phyloP scores from a whole-genome alignment of 306 rosid species.

The Argentina anserina region DNA sequence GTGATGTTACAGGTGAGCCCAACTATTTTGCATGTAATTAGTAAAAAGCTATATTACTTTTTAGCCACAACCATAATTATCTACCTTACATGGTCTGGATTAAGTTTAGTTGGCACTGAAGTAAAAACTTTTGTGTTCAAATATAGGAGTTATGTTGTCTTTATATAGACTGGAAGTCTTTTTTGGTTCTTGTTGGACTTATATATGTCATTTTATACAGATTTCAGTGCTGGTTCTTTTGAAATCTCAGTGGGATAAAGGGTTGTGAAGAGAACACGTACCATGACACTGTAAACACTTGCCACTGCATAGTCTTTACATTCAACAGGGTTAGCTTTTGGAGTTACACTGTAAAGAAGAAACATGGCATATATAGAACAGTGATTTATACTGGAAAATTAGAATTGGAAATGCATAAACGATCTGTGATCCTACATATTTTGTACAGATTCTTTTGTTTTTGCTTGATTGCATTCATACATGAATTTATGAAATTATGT shows the following conservation, averaged over 20 bases:
- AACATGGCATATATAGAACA: slow-evolving; percentile 37
- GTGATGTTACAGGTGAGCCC: slow-evolving; percentile 50
- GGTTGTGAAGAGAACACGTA: slow-evolving; percentile 27
- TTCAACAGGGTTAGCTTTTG: slow-evolving; percentile 42
- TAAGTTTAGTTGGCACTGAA: slow-evolving; percentile 22
- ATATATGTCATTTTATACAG: slow-evolving; percentile 32
- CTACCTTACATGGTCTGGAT: neutral
- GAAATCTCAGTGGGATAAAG: slow-evolving; percentile 33
- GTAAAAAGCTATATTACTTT: slow-evolving; percentile 5
- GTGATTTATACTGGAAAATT: slow-evolving; percentile 32
- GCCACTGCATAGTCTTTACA: slow-evolving; percentile 22
- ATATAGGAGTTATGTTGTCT: neutral
- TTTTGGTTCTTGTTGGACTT: slow-evolving; percentile 7
- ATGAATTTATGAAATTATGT: slow-evolving; percentile 35
- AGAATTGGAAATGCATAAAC: slow-evolving; percentile 23
- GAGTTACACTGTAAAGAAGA: slow-evolving; percentile 53
- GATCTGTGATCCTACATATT: slow-evolving; percentile 39
- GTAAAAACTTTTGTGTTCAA: slow-evolving; percentile 7
- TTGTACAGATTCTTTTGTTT: slow-evolving; percentile 59
- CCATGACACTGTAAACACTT: slow-evolving; percentile 35
- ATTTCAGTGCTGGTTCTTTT: slow-evolving; percentile 27
- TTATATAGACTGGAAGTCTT: neutral
- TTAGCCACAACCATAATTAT: slow-evolving; percentile 9
- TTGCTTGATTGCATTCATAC: slow-evolving; percentile 37
- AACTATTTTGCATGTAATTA: slow-evolving; percentile 11